Base-by-base conservation (phyloP, 2,329 filamentous ascomycete species). In the Teratosphaeria destructans region DNA sequence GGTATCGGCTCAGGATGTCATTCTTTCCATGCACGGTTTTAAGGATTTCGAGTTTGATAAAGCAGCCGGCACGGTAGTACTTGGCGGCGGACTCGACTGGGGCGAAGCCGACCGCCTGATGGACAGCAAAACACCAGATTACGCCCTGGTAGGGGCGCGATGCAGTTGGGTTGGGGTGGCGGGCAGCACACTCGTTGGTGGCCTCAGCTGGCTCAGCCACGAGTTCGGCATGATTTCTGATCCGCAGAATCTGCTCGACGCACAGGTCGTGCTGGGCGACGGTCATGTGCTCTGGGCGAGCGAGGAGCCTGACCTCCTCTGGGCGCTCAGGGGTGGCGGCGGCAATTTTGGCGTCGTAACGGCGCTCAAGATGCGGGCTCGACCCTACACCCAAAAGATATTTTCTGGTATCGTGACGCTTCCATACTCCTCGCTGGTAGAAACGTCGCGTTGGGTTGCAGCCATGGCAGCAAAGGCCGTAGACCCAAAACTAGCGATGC, bases 301-400 rank as follows among this genome's bases (percentile, higher is more conserved):
- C 23, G 56, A 63, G 47, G 72, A 76, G 56, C 72, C 75, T 2
- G 75, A 77, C 19, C 66, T 77, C 2, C 65, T 77, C 14, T 77
- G 74, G 73, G 74, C 73, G 5, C 63, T 77, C 10, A 68, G 75
- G n/a, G 75, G 74, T 1, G 73, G 73, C 14, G 75, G 74, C 10
- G 73, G 73, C 1, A 68, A 68, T 53, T 74, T 73, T 59, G 72
- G 69, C 12, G 67, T 68, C 16, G 65, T 69, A 3, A 67, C 65
- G 12, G 65, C 65, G 14, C 61, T 72, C 53, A 71, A 69, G 53
- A 54, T 73, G 14, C 63, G 63, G 23, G 68, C 65, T 23, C 63
- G 67, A 27, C 62, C 63, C 23, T 72, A 73, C 55, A 62, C 67
- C 2, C 52, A 62, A n/a, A 64, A 63, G 23, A 61, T 72, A 47